A percentile compares a stretch with the other conserved stretches of the same genome.
These are phyloP conservation scores for Coix lacrymajobi DNA, from an alignment of 176 grass and related monocot genomes.

Conservation along the genomic window DNA sequence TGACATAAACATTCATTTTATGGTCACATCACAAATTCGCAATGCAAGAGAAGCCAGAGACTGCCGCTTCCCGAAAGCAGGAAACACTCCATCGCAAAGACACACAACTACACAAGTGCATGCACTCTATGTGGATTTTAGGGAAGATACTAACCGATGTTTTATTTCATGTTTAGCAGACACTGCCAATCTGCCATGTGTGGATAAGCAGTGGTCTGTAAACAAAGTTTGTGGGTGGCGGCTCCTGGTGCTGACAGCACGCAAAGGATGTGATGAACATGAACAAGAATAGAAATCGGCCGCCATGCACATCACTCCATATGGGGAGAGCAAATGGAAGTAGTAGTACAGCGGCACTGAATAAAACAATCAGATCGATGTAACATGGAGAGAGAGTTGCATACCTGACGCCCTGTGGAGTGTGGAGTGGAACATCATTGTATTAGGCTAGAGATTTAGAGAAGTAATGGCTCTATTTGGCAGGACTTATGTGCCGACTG, in stretches of 20 bases:
- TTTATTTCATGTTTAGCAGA: background rate
- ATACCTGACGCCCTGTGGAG: background rate
- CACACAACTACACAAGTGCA: background rate
- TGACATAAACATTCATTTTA: background rate
- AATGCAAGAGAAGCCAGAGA: background rate
- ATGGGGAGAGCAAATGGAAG: background rate
- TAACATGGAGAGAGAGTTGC: background rate
- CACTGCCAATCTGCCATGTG: background rate
- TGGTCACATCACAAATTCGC: background rate
- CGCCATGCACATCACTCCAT: background rate
- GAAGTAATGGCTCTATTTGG: background rate
- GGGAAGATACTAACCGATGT: background rate
- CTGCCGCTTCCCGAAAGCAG: background rate
- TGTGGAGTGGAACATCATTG: background rate
- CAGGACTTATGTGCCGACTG: too few relatives aligned
- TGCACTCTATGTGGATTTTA: background rate
- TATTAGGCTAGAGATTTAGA: background rate
- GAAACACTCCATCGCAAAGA: background rate
- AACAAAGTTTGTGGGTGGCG: background rate
- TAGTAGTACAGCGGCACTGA: background rate
- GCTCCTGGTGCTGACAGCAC: background rate
- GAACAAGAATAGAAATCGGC: background rate
- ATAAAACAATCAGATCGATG: background rate
- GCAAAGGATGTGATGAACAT: background rate
- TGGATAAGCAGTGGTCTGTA: conserved; percentile 10